These are phyloP conservation scores for Murraya koenigii DNA, from an alignment of 345 rosid species.

Conservation along the genomic window DNA sequence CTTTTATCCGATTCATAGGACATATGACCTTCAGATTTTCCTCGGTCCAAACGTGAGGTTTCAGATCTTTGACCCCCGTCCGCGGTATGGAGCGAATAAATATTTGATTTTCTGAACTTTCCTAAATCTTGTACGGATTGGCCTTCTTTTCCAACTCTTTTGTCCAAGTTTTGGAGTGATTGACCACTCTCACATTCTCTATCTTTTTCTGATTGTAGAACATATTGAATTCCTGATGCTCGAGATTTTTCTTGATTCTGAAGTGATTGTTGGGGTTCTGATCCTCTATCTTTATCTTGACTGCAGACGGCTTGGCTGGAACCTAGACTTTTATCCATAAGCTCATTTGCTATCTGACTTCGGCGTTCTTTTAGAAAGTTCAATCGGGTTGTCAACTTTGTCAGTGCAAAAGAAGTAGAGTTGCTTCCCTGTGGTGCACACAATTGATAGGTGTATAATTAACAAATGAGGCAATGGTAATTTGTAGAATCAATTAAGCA, in stretches of 20 bases:
- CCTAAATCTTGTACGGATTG: conserved; percentile 7
- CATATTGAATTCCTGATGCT: conserved; percentile 18
- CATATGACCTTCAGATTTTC: conserved; percentile 37
- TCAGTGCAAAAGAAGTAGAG: conserved; percentile 55
- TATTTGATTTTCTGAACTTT: conserved; percentile 7
- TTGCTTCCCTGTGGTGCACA: conserved; percentile 44
- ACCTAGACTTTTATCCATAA: conserved; percentile 47
- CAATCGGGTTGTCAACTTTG: conserved; percentile 75
- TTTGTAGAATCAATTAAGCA: neutral
- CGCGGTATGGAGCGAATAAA: neutral
- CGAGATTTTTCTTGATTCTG: conserved; percentile 12
- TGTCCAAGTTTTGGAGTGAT: conserved; percentile 9
- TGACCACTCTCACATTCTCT: conserved; percentile 8
- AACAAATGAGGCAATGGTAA: neutral
- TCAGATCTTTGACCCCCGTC: conserved; percentile 19
- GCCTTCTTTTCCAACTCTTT: conserved; percentile 15
- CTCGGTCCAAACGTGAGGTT: conserved; percentile 28
- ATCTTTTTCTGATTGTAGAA: conserved; percentile 4
- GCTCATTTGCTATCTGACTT: conserved; percentile 59
- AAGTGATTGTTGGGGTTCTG: conserved; percentile 12
- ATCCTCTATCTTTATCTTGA: conserved; percentile 20
- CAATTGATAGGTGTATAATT: neutral
- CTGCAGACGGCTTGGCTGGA: conserved; percentile 19
- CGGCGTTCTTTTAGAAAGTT: conserved; percentile 86
- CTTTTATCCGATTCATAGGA: conserved; percentile 26